Conservation (phyloP, 768 basidiomycete genomes). For the Serendipita sp. region DNA sequence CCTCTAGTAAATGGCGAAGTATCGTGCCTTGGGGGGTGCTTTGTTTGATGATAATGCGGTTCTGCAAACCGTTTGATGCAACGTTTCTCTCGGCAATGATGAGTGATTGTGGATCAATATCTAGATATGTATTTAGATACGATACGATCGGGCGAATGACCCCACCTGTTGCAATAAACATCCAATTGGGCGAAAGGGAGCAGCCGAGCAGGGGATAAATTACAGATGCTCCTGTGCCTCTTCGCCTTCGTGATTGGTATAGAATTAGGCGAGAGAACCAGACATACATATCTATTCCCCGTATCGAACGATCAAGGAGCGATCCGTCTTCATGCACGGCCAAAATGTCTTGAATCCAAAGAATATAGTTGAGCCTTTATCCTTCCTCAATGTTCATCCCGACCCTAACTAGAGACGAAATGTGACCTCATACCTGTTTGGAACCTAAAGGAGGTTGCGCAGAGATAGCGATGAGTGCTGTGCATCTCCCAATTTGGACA, state of each 20-base stretch:
- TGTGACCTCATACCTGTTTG: conserved; percentile 39
- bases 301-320: conserved; percentile 7
- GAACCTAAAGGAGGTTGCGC: conserved; percentile 26
- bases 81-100: conserved; percentile 42
- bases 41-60: conserved; percentile 32
- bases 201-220: conserved; percentile 76
- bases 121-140: conserved; percentile 23
- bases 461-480: background rate
- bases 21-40: conserved; percentile 24
- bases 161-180: conserved; percentile 54
- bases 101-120: conserved; percentile 53
- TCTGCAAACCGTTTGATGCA: conserved; percentile 33
- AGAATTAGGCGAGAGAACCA: background rate
- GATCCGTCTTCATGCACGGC: conserved; percentile 16
- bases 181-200: conserved; percentile 34
- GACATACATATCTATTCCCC: conserved; percentile 55
- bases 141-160: background rate
- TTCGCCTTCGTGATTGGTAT: conserved; percentile 16
- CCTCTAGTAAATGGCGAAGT: conserved; percentile 25
- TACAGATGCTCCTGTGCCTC: conserved; percentile 81
- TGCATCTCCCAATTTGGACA: conserved; percentile 14
- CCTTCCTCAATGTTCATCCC: background rate
- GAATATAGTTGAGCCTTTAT: conserved; percentile 65
- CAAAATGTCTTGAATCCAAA: conserved; percentile 67
- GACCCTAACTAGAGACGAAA: background rate